These are phyloP conservation scores for Sphaerulina vaccinii DNA, from an alignment of 2,329 filamentous ascomycete genomes.

Conservation along the genomic window DNA sequence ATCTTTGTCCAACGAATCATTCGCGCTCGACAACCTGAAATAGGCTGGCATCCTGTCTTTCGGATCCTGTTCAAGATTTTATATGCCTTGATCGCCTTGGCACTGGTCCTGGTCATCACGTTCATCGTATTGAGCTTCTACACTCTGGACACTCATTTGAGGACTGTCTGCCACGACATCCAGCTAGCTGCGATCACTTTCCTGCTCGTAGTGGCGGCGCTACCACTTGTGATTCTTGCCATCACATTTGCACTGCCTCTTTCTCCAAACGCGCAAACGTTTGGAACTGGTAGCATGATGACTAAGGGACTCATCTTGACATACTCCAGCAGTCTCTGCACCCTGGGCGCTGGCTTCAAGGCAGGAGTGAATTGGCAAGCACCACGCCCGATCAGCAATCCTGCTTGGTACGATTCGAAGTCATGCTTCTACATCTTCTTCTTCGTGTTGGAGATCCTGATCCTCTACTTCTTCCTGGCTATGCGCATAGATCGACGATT, in stretches of 20 bases:
- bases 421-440: conserved; percentile 34
- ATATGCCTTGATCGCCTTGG: conserved; percentile 18
- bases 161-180: conserved; percentile 20
- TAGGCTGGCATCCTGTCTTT: conserved; percentile 31
- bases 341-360: conserved; percentile 31
- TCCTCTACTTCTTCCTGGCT: conserved; percentile 30
- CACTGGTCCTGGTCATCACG: conserved; percentile 30
- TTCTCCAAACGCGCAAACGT: conserved; percentile 17
- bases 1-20: conserved; percentile 34
- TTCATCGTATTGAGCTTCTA: conserved; percentile 34
- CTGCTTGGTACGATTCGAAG: conserved; percentile 35
- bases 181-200: conserved; percentile 29
- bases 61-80: conserved; percentile 16
- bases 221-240: conserved; percentile 28
- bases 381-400: conserved; percentile 26
- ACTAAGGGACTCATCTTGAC: conserved; percentile 24
- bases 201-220: conserved; percentile 26
- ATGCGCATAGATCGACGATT: conserved; percentile 32
- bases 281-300: conserved; percentile 26
- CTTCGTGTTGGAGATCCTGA: conserved; percentile 34
- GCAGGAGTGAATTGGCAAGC: conserved; percentile 30
- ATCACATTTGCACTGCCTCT: conserved; percentile 19
- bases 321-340: conserved; percentile 21
- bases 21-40: conserved; percentile 29
- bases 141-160: conserved; percentile 26